These are phyloP conservation scores for Geotrichum candidum DNA, from an alignment of 1,139 yeast genomes.

Conservation along the genomic window DNA sequence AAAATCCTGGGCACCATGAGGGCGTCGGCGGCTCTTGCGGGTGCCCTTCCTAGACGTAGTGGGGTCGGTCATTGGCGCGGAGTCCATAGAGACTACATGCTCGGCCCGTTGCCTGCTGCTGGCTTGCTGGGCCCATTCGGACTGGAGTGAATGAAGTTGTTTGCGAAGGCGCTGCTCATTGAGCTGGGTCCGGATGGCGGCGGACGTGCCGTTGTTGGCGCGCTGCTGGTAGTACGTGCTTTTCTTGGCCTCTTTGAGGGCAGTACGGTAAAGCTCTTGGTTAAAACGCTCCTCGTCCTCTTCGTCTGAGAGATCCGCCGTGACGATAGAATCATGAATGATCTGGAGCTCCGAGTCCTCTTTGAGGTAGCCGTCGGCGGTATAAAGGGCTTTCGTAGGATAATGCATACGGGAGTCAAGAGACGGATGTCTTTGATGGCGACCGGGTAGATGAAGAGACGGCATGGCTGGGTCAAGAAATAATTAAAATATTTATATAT, in stretches of 20 bases:
- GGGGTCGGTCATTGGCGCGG: background rate
- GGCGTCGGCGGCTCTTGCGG: background rate
- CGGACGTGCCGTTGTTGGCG: conserved; percentile 1
- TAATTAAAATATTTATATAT: background rate
- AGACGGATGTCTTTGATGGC: background rate
- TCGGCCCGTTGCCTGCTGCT: background rate
- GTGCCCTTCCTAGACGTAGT: background rate
- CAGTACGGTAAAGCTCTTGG: conserved; percentile 11
- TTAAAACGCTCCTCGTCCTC: conserved; percentile 12
- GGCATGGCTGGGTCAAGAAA: background rate
- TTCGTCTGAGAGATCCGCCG: conserved; percentile 13
- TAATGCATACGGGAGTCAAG: background rate
- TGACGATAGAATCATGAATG: conserved; percentile 26
- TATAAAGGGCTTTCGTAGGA: conserved; percentile 3
- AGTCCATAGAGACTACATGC: background rate
- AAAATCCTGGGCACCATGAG: background rate
- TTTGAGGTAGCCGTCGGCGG: conserved; percentile 22
- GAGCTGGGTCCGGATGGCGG: conserved; percentile 8
- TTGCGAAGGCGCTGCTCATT: conserved; percentile 8
- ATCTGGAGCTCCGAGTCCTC: conserved; percentile 26
- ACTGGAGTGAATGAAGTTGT: conserved; percentile 2
- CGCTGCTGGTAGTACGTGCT: conserved; percentile 10
- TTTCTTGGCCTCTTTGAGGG: conserved; percentile 8
- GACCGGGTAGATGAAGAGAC: background rate
- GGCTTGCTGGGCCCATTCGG: conserved; percentile 9